phyloP scores from a whole-genome alignment of 495 filamentous ascomycete species.

The Daldinia decipiens region DNA sequence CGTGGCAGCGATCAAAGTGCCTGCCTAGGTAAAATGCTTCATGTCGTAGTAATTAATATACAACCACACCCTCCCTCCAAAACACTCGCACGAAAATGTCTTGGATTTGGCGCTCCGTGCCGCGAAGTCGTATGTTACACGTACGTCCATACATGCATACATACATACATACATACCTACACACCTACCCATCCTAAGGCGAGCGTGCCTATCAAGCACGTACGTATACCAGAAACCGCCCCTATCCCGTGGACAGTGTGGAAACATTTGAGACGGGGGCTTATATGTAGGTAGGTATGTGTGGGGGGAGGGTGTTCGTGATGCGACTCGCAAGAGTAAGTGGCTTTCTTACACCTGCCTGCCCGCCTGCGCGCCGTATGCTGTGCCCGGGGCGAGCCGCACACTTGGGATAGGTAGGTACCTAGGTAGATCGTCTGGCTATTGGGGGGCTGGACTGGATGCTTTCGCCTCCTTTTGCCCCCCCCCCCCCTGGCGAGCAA shows the following conservation, averaged over 20 bases:
- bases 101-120: conserved; percentile 13
- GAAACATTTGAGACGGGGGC: too few relatives aligned
- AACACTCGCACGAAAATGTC: neutral
- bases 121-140: conserved; percentile 3
- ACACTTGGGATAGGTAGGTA: neutral
- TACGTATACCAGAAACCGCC: too few relatives aligned
- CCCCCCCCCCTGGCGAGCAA: neutral
- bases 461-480: neutral
- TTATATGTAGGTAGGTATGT: too few relatives aligned
- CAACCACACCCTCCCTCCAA: conserved; percentile 5
- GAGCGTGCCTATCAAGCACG: too few relatives aligned
- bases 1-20: too few relatives aligned
- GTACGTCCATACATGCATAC: neutral
- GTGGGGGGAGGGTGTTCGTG: too few relatives aligned
- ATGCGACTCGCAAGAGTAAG: neutral
- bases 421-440: neutral
- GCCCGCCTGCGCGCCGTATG: neutral
- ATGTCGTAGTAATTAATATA: neutral
- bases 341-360: neutral
- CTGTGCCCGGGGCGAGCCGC: neutral
- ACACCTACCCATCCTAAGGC: too few relatives aligned
- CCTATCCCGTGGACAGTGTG: too few relatives aligned
- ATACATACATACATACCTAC: neutral
- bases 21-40: too few relatives aligned
- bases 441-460: neutral